Conservation (phyloP, 495 filamentous ascomycete genomes). For the Aspergillus incahuasiensis region DNA sequence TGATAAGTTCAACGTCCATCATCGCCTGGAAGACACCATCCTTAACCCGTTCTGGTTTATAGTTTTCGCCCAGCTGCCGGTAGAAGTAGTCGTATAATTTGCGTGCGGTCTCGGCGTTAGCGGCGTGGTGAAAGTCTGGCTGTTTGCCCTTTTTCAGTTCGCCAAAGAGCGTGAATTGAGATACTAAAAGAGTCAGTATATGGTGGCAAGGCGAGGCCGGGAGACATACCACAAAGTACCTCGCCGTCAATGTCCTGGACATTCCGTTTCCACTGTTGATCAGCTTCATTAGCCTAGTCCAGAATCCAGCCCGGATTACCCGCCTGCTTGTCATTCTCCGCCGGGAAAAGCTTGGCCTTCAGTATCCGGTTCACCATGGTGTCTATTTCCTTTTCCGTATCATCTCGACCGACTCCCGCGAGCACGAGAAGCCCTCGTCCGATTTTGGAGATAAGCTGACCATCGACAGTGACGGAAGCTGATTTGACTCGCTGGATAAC, state of each 20-base stretch:
- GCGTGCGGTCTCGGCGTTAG: slow-evolving; percentile 69
- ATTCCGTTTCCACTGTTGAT: slow-evolving; percentile 75
- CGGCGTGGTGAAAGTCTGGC: slow-evolving; percentile 90
- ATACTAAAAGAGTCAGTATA: slow-evolving; percentile 54
- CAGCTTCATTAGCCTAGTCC: not conserved
- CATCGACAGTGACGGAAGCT: slow-evolving; percentile 97
- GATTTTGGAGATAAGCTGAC: slow-evolving; percentile 81
- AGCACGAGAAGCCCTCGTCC: slow-evolving; percentile 87
- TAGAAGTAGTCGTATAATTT: slow-evolving; percentile 80
- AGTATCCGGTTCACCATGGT: slow-evolving; percentile 77
- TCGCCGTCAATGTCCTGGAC: slow-evolving; percentile 86
- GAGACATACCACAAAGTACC: slow-evolving; percentile 74
- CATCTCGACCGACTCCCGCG: slow-evolving; percentile 83
- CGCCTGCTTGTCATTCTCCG: slow-evolving; percentile 44
- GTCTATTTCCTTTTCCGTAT: slow-evolving; percentile 85
- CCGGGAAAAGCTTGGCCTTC: slow-evolving; percentile 87
- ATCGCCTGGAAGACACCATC: slow-evolving; percentile 96
- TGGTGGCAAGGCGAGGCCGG: not conserved
- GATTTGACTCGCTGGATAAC: slow-evolving; percentile 94
- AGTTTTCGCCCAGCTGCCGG: slow-evolving; percentile 65
- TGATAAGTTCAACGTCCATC: slow-evolving; percentile 95
- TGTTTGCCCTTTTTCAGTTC: slow-evolving; percentile 91
- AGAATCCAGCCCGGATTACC: not conserved
- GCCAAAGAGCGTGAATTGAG: slow-evolving; percentile 93
- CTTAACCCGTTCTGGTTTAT: slow-evolving; percentile 74